A percentile compares a stretch with the other conserved stretches of the same genome.
Evolutionary conservation across 495 filamentous ascomycete species (phyloP).

Genomic region (Penicillium daleae): DNA sequence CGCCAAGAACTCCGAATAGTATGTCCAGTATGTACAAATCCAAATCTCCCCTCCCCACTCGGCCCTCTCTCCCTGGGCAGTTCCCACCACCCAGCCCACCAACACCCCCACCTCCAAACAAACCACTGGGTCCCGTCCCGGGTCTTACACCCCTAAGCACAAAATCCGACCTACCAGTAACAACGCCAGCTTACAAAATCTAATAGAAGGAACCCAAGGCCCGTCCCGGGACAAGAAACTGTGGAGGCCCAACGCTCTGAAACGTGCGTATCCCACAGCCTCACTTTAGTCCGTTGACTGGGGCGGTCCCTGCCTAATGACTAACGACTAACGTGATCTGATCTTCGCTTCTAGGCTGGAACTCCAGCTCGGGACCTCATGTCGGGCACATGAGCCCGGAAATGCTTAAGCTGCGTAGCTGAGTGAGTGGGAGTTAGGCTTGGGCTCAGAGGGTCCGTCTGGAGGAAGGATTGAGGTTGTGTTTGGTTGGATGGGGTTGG

Average conservation of each 20-base stretch:
- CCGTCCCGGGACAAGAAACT: neutral
- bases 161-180: neutral
- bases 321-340: neutral
- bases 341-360: neutral
- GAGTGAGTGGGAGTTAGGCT: neutral
- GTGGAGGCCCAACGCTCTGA: slow-evolving; percentile 9
- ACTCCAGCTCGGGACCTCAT: neutral
- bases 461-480: neutral
- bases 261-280: slow-evolving; percentile 12
- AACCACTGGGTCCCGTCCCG: neutral
- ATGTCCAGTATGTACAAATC: too few relatives aligned
- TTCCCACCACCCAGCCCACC: neutral
- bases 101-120: neutral
- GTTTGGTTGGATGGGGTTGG: neutral
- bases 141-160: too few relatives aligned
- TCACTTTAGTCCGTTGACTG: slow-evolving; percentile 8
- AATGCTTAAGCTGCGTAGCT: neutral
- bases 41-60: too few relatives aligned
- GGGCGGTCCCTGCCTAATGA: slow-evolving; percentile 9
- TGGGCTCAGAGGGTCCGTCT: neutral
- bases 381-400: neutral
- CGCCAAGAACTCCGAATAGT: too few relatives aligned
- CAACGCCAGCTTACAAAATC: neutral
- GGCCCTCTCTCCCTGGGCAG: too few relatives aligned
- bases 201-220: neutral